Conservation (phyloP, 139 green algal genomes). For the Coelastrella sp. region DNA sequence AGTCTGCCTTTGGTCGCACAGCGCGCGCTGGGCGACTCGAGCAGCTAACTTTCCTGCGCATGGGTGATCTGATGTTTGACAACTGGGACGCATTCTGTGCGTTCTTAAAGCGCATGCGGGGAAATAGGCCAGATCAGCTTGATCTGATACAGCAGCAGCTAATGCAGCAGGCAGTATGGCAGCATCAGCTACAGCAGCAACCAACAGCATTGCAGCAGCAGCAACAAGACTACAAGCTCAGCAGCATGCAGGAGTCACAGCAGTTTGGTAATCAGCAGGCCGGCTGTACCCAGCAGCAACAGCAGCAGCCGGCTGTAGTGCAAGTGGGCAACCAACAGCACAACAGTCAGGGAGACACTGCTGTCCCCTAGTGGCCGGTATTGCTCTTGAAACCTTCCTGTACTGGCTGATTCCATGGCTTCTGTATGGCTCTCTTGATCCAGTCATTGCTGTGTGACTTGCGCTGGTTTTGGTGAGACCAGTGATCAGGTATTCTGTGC, state of each 20-base stretch:
- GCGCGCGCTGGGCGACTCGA: slow-evolving; percentile 80
- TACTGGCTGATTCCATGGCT: too few relatives aligned
- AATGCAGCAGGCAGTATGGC: not conserved
- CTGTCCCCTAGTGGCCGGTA: not conserved
- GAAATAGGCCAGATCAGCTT: not conserved
- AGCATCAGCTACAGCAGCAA: slow-evolving; percentile 28
- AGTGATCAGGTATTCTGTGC: too few relatives aligned
- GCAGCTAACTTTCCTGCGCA: slow-evolving; percentile 95
- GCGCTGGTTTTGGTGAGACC: too few relatives aligned
- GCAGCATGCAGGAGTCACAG: too few relatives aligned
- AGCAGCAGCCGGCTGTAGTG: slow-evolving; percentile 11
- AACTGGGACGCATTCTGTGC: slow-evolving; percentile 82
- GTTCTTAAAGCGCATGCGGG: slow-evolving; percentile 75
- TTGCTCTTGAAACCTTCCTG: too few relatives aligned
- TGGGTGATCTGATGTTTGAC: slow-evolving; percentile 90
- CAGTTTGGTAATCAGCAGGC: not conserved
- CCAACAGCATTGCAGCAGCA: not conserved
- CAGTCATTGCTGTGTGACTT: too few relatives aligned
- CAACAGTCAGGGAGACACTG: not conserved
- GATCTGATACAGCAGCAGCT: not conserved
- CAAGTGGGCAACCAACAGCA: not conserved
- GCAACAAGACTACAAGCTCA: too few relatives aligned
- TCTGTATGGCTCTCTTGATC: too few relatives aligned
- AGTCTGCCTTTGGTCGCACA: slow-evolving; percentile 88
- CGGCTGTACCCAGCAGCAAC: not conserved